Percentiles rank a stretch among this genome's conserved stretches.
These are phyloP conservation scores for Luvunga scandens DNA, from an alignment of 345 rosid genomes.

Conservation along the genomic window DNA sequence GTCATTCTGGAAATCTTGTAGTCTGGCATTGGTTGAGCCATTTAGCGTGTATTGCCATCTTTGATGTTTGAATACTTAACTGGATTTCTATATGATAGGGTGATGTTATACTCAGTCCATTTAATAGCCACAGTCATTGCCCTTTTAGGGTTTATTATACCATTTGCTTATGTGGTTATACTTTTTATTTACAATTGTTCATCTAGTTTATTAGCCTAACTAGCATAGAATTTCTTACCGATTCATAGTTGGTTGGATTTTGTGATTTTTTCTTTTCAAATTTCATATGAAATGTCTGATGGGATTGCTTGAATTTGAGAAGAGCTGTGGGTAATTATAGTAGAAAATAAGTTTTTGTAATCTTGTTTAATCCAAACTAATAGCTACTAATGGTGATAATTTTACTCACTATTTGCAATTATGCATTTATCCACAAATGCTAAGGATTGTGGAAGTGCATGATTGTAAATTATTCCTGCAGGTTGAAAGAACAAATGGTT, in stretches of 20 bases:
- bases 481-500: background rate
- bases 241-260: background rate
- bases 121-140: background rate
- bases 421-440: no score
- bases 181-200: background rate
- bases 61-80: background rate
- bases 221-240: background rate
- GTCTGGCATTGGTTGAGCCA: background rate
- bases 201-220: background rate
- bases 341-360: background rate
- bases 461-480: background rate
- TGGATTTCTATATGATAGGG: conserved; percentile 15
- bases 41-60: background rate
- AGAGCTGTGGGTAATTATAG: background rate
- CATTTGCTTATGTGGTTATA: background rate
- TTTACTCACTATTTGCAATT: no score
- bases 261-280: background rate
- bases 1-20: background rate
- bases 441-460: background rate
- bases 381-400: no score
- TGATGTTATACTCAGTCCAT: background rate
- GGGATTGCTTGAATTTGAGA: background rate
- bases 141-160: background rate
- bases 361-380: no score
- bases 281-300: background rate